A percentile compares a stretch with the other conserved stretches of the same genome.
phyloP scores from a whole-genome alignment of 495 filamentous ascomycete species.

The Xylaria scruposa region DNA sequence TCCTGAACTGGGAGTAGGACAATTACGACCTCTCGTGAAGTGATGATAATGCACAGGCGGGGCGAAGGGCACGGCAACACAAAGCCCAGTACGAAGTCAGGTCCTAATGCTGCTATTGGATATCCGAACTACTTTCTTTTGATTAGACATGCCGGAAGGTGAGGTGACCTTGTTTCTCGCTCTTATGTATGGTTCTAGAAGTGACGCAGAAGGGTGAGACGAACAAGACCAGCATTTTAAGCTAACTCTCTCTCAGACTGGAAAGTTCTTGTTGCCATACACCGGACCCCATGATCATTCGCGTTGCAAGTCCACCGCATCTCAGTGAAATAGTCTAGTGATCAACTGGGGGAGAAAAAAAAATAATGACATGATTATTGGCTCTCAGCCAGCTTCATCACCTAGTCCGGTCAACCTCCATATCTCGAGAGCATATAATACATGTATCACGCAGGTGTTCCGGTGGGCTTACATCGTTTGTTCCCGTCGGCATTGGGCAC shows the following conservation, averaged over 20 bases:
- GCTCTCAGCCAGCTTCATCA: not conserved
- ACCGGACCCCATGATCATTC: not conserved
- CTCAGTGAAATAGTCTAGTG: not conserved
- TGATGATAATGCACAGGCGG: conserved; percentile 3
- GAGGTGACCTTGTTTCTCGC: conserved; percentile 12
- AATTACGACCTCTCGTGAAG: conserved; percentile 15
- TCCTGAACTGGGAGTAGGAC: conserved; percentile 14
- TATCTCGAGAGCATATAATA: not conserved
- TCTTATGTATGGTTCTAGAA: conserved; percentile 17
- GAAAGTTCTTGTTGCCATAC: not conserved
- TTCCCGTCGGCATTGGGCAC: conserved; percentile 3
- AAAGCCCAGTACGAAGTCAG: not conserved
- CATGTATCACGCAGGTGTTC: not conserved
- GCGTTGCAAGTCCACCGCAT: not conserved
- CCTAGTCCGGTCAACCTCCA: not conserved
- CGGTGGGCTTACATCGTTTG: not conserved
- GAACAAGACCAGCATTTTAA: not conserved
- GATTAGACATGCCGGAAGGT: conserved; percentile 15
- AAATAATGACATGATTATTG: not conserved
- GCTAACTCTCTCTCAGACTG: not conserved
- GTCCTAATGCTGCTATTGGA: not conserved
- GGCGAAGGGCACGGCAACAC: conserved; percentile 12
- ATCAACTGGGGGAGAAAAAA: not conserved
- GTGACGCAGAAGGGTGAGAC: conserved; percentile 17
- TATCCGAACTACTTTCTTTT: not conserved